phyloP scores from a whole-genome alignment of 768 basidiomycete species.

The Podaxis sp. region DNA sequence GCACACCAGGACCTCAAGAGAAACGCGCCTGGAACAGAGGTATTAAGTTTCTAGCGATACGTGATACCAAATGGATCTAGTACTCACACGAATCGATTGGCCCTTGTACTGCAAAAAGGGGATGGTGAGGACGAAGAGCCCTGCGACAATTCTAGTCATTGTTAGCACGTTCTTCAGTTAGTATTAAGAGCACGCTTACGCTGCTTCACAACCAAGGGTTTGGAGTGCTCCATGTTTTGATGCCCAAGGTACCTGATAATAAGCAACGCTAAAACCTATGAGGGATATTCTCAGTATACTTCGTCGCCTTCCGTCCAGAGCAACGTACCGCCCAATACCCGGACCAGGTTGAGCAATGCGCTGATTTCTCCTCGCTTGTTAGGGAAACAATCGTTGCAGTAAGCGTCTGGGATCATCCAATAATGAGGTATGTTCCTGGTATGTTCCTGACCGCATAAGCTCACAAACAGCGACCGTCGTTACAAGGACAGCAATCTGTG shows the following conservation, averaged over 20 bases:
- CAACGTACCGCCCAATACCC: slow-evolving; percentile 48
- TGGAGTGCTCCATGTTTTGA: slow-evolving; percentile 58
- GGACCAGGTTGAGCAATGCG: slow-evolving; percentile 56
- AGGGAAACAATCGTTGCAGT: slow-evolving; percentile 24
- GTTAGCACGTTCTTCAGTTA: background rate
- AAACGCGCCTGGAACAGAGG: background rate
- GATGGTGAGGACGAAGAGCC: slow-evolving; percentile 49
- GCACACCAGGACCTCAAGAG: background rate
- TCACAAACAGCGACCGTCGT: slow-evolving; percentile 62
- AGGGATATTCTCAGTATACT: background rate
- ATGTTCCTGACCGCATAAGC: slow-evolving; percentile 19
- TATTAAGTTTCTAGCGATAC: background rate
- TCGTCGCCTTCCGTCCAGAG: background rate
- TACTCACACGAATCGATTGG: slow-evolving; percentile 41
- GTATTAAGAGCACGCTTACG: slow-evolving; percentile 35
- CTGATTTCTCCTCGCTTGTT: slow-evolving; percentile 54
- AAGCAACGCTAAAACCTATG: slow-evolving; percentile 59
- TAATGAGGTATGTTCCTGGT: background rate
- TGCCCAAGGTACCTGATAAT: slow-evolving; percentile 69
- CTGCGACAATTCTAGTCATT: slow-evolving; percentile 43
- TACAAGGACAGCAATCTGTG: slow-evolving; percentile 55
- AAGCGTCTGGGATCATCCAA: slow-evolving; percentile 22
- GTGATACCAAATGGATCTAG: background rate
- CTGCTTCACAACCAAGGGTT: slow-evolving; percentile 62
- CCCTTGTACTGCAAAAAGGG: slow-evolving; percentile 54